These are phyloP conservation scores for Pyricularia pennisetigena DNA, from an alignment of 2,329 filamentous ascomycete genomes.

Conservation along the genomic window DNA sequence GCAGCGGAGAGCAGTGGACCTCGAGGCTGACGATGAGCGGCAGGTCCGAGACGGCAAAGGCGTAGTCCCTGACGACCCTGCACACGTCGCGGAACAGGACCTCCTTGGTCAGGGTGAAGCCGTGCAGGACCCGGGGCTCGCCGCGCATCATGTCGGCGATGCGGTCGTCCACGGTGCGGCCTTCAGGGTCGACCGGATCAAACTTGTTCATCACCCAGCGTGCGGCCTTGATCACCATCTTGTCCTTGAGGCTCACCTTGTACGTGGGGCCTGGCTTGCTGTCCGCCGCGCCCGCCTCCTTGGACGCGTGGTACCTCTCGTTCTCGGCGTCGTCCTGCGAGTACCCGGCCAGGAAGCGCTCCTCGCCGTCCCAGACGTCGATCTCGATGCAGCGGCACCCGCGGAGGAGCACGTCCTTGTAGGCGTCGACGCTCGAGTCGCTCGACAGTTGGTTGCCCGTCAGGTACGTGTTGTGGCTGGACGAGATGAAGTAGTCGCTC, in stretches of 20 bases:
- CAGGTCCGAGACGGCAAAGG: slow-evolving; percentile 64
- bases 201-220: not conserved
- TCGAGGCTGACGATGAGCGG: slow-evolving; percentile 93
- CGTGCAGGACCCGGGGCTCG: slow-evolving; percentile 76
- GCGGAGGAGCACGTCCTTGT: slow-evolving; percentile 72
- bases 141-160: slow-evolving; percentile 14
- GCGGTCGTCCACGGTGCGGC: not conserved
- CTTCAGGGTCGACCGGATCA: not conserved
- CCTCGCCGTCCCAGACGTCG: slow-evolving; percentile 88
- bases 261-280: too few species aligned
- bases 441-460: slow-evolving; percentile 82
- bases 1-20: slow-evolving; percentile 70
- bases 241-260: too few species aligned
- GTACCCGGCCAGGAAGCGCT: slow-evolving; percentile 51
- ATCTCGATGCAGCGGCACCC: slow-evolving; percentile 90
- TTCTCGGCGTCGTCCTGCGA: slow-evolving; percentile 34
- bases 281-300: slow-evolving; percentile 54
- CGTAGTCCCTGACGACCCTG: slow-evolving; percentile 65
- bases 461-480: slow-evolving; percentile 92
- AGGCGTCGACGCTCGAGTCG: slow-evolving; percentile 77
- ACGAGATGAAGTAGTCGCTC: slow-evolving; percentile 87
- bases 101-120: slow-evolving; percentile 87
- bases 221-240: too few species aligned
- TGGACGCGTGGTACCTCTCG: slow-evolving; percentile 31
- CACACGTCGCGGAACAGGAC: slow-evolving; percentile 83